Conservation (phyloP, 192 early-diverging fungal genomes). For the Linnemannia elongata region DNA sequence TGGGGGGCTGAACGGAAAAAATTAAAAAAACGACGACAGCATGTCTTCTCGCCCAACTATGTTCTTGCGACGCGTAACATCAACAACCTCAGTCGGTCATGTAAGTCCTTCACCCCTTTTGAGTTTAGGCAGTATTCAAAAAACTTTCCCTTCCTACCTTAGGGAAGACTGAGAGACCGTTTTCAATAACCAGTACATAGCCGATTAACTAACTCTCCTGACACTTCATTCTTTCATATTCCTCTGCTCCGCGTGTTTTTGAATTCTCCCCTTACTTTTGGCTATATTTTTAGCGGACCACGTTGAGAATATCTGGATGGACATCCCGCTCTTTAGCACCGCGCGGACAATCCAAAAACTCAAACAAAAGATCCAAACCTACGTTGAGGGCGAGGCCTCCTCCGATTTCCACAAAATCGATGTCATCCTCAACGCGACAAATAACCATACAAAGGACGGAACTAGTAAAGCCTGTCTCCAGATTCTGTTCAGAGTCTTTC, state of each 20-base stretch:
- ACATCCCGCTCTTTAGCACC: constrained; percentile 46
- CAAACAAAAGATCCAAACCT: constrained; percentile 46
- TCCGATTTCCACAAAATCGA: constrained; percentile 44
- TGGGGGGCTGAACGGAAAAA: too few relatives aligned
- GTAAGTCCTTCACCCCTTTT: not conserved
- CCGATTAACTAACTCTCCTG: not conserved
- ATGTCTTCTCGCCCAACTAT: constrained; percentile 33
- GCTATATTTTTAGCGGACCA: constrained; percentile 32
- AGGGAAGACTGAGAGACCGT: not conserved
- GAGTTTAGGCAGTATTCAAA: not conserved
- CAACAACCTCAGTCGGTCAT: constrained; percentile 45
- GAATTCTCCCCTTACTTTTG: not conserved
- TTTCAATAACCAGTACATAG: too few relatives aligned
- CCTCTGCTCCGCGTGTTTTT: not conserved
- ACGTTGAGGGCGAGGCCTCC: constrained; percentile 25
- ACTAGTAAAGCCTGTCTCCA: constrained; percentile 50
- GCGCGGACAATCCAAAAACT: constrained; percentile 34
- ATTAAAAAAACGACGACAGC: constrained; percentile 12
- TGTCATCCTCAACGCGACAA: constrained; percentile 41
- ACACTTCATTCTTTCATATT: not conserved
- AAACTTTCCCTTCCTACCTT: not conserved
- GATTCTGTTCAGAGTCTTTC: constrained; percentile 29
- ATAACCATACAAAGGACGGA: constrained; percentile 49
- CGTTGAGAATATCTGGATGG: constrained; percentile 40
- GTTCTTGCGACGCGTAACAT: constrained; percentile 29